A percentile compares a stretch with the other conserved stretches of the same genome.
Conservation (phyloP, 768 basidiomycete species). For the Tulasnella sp. region DNA sequence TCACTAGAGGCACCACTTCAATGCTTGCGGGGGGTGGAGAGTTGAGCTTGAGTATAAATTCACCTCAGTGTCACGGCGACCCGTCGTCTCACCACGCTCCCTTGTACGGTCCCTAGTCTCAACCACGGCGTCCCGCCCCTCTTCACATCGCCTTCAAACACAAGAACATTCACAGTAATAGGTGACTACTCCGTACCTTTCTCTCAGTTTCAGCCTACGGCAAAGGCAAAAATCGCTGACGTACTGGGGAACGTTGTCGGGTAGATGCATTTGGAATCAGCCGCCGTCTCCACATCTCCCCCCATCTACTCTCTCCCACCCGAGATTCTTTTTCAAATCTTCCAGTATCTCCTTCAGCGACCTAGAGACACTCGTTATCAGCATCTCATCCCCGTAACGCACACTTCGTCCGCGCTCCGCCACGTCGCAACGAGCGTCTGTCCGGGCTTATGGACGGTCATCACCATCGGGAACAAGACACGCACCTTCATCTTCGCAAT, state of each 20-base stretch:
- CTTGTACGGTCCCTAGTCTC: too few relatives aligned
- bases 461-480: not conserved
- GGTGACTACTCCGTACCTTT: too few relatives aligned
- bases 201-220: too few relatives aligned
- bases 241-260: not conserved
- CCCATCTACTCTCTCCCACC: not conserved
- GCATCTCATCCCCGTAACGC: not conserved
- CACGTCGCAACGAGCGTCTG: not conserved
- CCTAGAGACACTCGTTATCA: not conserved
- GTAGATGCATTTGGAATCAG: not conserved
- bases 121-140: too few relatives aligned
- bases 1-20: too few relatives aligned
- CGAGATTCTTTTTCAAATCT: not conserved
- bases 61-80: too few relatives aligned
- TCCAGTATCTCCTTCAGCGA: not conserved
- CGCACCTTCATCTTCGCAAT: not conserved
- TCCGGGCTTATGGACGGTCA: not conserved
- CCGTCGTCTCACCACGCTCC: too few relatives aligned
- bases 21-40: too few relatives aligned
- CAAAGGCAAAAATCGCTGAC: too few relatives aligned
- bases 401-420: not conserved
- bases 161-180: too few relatives aligned
- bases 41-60: too few relatives aligned
- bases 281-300: not conserved
- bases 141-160: too few relatives aligned